Base-by-base conservation (phyloP, 2,329 filamentous ascomycete species). In the Penicillium sp. region DNA sequence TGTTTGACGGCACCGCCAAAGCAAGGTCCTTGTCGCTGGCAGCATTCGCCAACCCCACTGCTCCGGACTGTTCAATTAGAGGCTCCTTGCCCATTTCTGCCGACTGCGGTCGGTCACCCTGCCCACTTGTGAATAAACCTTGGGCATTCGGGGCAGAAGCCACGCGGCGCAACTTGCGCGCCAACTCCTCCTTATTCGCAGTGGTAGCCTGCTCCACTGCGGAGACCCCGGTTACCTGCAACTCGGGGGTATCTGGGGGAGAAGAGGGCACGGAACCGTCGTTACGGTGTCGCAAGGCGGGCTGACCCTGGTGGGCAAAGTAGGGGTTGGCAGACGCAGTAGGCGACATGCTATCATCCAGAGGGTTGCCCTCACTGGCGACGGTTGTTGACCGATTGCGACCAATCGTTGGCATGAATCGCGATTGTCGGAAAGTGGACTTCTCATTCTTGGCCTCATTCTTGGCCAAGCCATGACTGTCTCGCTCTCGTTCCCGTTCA, bases 91-190 rank as follows among this genome's bases (percentile, higher is more conserved):
- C 88, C 47, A 94, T 80, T 72, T 96, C 91, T 36, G 91, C 90
- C 9, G 92, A 96, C 60, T 87, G 87, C 43, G 91, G 92, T 59
- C 91, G 85, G 45, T 88, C 86, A 51, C 79, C 82, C 62, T 85
- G 82, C 41, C 80, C 77, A 44, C 77, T 77, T 60, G 82, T 83
- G 65, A 99, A 97, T 32, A 97, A 79, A 21, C 93, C 94, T 74
- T 99, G 94, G 21, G 93, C 91, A 79, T 99, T 99, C 36, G 94
- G 94, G 47, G 94, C 94, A 71, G 93, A 97, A 50, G 94, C 94
- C 50, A 99, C 94, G 70, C 93, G 87, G 70, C 94, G 86, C 70
- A 99, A 78, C 73, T 97, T 96, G 69, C 94, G 83, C 24, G 94
- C 94, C 67, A 97, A 75, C 76, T 97, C 94, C 75, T 97, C 93